Percentiles rank a stretch among this genome's conserved stretches.
Conservation (phyloP, 306 rosid species). For the Prunus campanulata region DNA sequence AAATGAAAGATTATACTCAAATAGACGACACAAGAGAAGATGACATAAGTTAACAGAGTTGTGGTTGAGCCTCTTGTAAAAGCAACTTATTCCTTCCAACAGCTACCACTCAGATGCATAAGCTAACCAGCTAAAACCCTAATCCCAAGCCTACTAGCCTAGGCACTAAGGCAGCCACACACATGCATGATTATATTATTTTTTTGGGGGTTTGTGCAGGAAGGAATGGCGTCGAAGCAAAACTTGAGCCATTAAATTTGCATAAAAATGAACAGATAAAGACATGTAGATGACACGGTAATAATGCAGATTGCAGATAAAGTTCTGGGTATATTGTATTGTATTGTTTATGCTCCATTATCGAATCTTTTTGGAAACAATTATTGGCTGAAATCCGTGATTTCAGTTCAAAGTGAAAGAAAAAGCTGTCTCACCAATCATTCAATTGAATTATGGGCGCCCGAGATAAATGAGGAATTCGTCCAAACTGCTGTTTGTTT, state of each 20-base stretch:
- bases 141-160: neutral
- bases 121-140: neutral
- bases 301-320: neutral
- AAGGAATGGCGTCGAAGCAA: neutral
- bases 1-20: neutral
- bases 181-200: neutral
- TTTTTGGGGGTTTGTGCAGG: neutral
- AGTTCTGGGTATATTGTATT: neutral
- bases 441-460: neutral
- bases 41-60: no score
- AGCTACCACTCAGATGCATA: no score
- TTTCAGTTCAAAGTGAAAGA: constrained; percentile 20
- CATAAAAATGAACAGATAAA: neutral
- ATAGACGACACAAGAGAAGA: neutral
- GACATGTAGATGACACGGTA: neutral
- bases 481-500: neutral
- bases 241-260: neutral
- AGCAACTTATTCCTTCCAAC: no score
- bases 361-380: neutral
- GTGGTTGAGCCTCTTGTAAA: no score
- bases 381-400: constrained; percentile 22
- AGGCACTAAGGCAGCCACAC: neutral
- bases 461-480: no score
- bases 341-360: neutral
- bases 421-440: constrained; percentile 5